phyloP scores from a whole-genome alignment of 192 early-diverging fungal genomes.

The Coemansia sp. region DNA sequence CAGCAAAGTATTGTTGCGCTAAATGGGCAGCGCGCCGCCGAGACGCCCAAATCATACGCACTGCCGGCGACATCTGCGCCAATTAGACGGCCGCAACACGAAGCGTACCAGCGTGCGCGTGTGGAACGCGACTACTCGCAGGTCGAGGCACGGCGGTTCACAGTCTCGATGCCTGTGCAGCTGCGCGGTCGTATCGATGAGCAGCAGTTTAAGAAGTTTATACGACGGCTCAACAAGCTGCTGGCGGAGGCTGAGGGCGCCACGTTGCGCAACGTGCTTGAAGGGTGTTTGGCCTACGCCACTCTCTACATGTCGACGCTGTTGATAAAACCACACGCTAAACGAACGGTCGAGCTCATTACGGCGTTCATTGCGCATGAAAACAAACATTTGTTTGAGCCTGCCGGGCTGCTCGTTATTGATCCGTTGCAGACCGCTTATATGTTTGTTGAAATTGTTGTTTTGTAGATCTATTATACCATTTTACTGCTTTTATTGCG shows the following conservation, averaged over 20 bases:
- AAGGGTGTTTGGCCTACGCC: conserved; percentile 52
- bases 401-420: conserved; percentile 38
- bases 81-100: neutral
- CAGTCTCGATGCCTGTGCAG: conserved; percentile 39
- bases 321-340: conserved; percentile 43
- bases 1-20: conserved; percentile 36
- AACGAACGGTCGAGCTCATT: conserved; percentile 35
- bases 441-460: conserved; percentile 54
- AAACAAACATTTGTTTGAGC: conserved; percentile 49
- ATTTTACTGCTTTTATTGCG: neutral
- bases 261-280: conserved; percentile 47
- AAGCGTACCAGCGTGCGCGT: conserved; percentile 38
- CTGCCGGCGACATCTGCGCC: conserved; percentile 19
- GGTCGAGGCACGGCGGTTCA: conserved; percentile 42
- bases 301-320: conserved; percentile 56
- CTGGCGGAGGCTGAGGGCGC: conserved; percentile 53
- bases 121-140: conserved; percentile 56
- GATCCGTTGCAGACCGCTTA: conserved; percentile 56
- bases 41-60: conserved; percentile 28
- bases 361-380: conserved; percentile 27
- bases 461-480: conserved; percentile 8
- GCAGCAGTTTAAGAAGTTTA: conserved; percentile 41
- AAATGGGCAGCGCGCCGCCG: conserved; percentile 3
- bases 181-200: conserved; percentile 45
- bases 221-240: conserved; percentile 42